These are phyloP conservation scores for Botrytis byssoidea DNA, from an alignment of 2,329 filamentous ascomycete genomes.

Conservation along the genomic window DNA sequence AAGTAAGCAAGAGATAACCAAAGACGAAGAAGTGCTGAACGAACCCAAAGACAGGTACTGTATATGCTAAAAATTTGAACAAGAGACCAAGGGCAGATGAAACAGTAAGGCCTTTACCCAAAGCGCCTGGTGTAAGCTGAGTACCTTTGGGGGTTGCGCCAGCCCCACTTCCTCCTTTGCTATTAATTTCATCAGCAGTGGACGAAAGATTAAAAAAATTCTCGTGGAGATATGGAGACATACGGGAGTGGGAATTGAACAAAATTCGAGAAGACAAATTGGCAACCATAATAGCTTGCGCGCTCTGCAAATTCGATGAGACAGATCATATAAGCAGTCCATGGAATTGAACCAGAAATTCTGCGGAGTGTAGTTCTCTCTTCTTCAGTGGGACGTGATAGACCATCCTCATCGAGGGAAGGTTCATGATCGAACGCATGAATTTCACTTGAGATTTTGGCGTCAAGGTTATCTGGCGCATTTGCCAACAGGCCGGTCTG, in stretches of 20 bases:
- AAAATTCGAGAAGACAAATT: slow-evolving; percentile 58
- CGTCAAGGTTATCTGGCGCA: slow-evolving; percentile 11
- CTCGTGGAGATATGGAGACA: neutral
- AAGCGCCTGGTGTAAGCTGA: slow-evolving; percentile 50
- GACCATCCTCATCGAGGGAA: slow-evolving; percentile 17
- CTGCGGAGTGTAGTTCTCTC: slow-evolving; percentile 59
- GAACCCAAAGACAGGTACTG: slow-evolving; percentile 37
- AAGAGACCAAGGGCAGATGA: slow-evolving; percentile 54
- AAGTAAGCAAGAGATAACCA: slow-evolving; percentile 40
- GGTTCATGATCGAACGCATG: slow-evolving; percentile 2
- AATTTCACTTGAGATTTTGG: slow-evolving; percentile 14
- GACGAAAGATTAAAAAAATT: neutral
- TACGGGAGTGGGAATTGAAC: slow-evolving; percentile 58
- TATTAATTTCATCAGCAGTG: neutral
- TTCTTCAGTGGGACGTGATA: slow-evolving; percentile 50
- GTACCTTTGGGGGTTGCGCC: slow-evolving; percentile 41
- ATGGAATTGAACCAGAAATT: slow-evolving; percentile 63
- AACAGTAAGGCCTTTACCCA: slow-evolving; percentile 55
- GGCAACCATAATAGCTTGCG: slow-evolving; percentile 74
- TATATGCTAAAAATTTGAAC: slow-evolving; percentile 50
- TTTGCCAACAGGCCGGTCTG: slow-evolving; percentile 10
- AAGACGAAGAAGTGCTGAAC: slow-evolving; percentile 28
- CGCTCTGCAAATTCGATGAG: slow-evolving; percentile 74
- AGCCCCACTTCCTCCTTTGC: slow-evolving; percentile 41
- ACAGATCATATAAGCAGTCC: slow-evolving; percentile 67